Base-by-base conservation (phyloP, 140 eudicot species). In the Anethum foeniculum region DNA sequence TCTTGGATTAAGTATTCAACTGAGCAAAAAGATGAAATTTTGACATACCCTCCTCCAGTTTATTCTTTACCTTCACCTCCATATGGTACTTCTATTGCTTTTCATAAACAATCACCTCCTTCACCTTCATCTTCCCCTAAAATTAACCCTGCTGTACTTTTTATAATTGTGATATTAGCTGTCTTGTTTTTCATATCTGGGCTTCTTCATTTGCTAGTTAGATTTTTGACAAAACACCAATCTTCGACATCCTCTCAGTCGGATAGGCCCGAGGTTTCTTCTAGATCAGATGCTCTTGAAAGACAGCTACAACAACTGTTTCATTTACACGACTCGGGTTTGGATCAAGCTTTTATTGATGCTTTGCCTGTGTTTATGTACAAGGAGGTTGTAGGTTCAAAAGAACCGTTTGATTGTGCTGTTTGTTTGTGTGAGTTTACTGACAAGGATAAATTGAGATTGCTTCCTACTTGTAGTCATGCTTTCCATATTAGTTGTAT, bases 361-460 rank as follows among this genome's bases (percentile, higher is more conserved):
- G 98, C 98, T 8, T 83, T 94, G 67, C 98, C 98, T 28, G 92
- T 92, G 39, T 94, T 94, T 46, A 64, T 88, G 82, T 94, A 94
- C 39, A 89, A 94, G 79, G 97, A 94, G 84, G 81, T 92, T 27
- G 92, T 94, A 73, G 99, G 97, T 49, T 88, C 88, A 7, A 91
- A 89, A 75, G 97, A 94, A 85, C 97, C 95, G 0, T 90, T 94
- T 56, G 99, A 94, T 86, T 94, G 99, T 82, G 99, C 99, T 23
- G 99, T 94, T 72, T 94, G 99, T 84, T 83, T 94, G 87, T 92
- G 99, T 82, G 99, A 90, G 78, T 94, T 94, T 39, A 77, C 97
- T 4, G 93, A 90, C 72, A 88, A 84, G 64, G 99, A 94, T 80
- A 91, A 94, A 75, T 72, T 94, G 82, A 87, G 99, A 80, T 89